Evolutionary conservation across 2,329 filamentous ascomycete species (phyloP), one percentile per base, ranked within the genome.

Genomic region (Xylariales sp.): DNA sequence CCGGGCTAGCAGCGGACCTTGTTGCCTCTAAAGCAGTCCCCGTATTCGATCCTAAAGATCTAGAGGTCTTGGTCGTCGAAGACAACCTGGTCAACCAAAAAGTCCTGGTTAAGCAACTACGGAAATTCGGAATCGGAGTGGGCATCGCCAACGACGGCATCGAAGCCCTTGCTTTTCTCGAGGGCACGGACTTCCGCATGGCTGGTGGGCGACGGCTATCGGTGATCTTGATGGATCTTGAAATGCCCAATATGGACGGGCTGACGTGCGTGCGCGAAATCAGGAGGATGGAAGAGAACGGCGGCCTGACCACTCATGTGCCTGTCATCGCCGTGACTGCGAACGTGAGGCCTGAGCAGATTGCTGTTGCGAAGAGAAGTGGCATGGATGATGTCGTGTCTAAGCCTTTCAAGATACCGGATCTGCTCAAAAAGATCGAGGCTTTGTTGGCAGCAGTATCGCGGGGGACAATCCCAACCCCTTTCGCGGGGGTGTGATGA

Each of bases 31-130:
- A 44, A 37, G 46, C 48, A 2, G 32, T 9, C 15, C 38, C 45
- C 10, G 25, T 19, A 1, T 47, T 55, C 11, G 66, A 71, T 48
- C 67, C 66, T 38, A 74, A 70, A 48, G 68, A 73, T 7, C 65
- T 79, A 44, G 71, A 71, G 28, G 73, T 85, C 2, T 62, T 84
- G 6, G 63, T 84, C 3, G 81, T 85, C 0, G 81, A 85, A 56
- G 81, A 85, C 53, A 84, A 85, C 52, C 64, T 72, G 4, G 80
- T 83, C 47, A 85, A 85, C 54, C 81, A 84, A 53, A 82, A 81
- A 50, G 80, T 82, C 29, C 60, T 84, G 1, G 62, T 82, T n/a
- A 80, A 80, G 37, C 82, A 81, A 55, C 64, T 85, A 4, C 68
- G 68, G 42, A 82, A 80, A 51, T 70, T 75, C 12, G 71, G 74